Conservation (phyloP, 345 rosid species). For the Linum trigynum region DNA sequence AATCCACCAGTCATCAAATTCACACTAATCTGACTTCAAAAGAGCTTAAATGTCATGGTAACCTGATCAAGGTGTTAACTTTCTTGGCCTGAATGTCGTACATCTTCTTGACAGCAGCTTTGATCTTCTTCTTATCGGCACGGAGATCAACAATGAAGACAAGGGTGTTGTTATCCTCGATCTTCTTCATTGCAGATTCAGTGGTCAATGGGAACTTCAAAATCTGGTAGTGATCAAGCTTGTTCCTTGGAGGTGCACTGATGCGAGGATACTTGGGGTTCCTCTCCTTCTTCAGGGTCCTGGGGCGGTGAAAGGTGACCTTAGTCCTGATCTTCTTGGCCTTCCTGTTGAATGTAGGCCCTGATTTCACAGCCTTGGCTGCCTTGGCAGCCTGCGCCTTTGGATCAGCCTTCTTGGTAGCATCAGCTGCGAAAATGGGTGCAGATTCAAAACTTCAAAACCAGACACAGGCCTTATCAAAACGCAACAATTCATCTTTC, state of each 20-base stretch:
- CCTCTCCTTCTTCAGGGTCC: slow-evolving; percentile 10
- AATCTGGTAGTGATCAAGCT: slow-evolving; percentile 11
- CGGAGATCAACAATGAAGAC: slow-evolving; percentile 9
- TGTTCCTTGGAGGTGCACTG: slow-evolving; percentile 5
- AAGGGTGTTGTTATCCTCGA: slow-evolving; percentile 7
- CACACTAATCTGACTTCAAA: neutral
- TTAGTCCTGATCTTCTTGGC: slow-evolving; percentile 9
- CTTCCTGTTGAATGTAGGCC: slow-evolving; percentile 2
- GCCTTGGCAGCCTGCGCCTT: slow-evolving; percentile 11
- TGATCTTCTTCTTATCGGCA: slow-evolving; percentile 11
- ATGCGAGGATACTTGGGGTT: slow-evolving; percentile 8
- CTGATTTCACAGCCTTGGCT: slow-evolving; percentile 10
- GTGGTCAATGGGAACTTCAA: slow-evolving; percentile 7
- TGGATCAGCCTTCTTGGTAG: slow-evolving; percentile 1
- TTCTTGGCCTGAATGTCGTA: slow-evolving; percentile 10
- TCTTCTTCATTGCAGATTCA: slow-evolving; percentile 11
- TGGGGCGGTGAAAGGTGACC: slow-evolving; percentile 9
- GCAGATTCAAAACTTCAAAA: neutral
- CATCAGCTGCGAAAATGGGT: slow-evolving; percentile 2
- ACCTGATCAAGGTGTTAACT: slow-evolving; percentile 11
- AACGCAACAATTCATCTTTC: too few relatives aligned
- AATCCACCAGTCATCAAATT: neutral
- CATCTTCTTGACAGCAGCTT: slow-evolving; percentile 11
- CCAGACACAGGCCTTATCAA: too few relatives aligned
- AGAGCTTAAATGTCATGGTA: neutral